phyloP scores from a whole-genome alignment of 1,139 yeast species.

The Suhomyces guaymorum region DNA sequence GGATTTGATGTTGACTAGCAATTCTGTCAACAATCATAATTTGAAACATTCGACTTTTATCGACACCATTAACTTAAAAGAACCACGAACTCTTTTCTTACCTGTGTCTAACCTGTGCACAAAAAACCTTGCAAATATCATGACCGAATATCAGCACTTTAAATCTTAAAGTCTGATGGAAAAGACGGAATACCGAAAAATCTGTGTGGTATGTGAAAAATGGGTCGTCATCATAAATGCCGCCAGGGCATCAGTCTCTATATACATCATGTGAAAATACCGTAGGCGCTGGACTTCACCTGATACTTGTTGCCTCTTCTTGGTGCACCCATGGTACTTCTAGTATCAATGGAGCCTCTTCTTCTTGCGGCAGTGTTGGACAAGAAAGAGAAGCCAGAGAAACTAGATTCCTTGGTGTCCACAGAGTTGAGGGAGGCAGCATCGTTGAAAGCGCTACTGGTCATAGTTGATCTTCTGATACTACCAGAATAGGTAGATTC shows the following conservation, averaged over 20 bases:
- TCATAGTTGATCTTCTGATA: conserved; percentile 5
- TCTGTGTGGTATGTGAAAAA: not conserved
- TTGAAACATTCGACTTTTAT: conserved; percentile 11
- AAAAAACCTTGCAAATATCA: conserved; percentile 7
- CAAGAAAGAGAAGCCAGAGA: conserved; percentile 40
- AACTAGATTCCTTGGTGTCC: conserved; percentile 26
- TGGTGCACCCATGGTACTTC: conserved; percentile 6
- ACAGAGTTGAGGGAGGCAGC: conserved; percentile 30
- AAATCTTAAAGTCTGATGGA: too few species aligned
- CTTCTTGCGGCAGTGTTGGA: conserved; percentile 10
- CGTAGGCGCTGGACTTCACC: conserved; percentile 23
- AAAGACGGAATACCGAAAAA: conserved; percentile 3
- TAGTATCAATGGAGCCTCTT: conserved; percentile 10
- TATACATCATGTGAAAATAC: conserved; percentile 12
- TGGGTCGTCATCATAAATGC: conserved; percentile 4
- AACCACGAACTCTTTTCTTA: conserved; percentile 10
- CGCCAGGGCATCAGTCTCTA: conserved; percentile 9
- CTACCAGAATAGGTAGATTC: conserved; percentile 11
- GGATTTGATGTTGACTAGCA: conserved; percentile 10
- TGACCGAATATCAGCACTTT: conserved; percentile 1
- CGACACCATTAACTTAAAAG: conserved; percentile 12
- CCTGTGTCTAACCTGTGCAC: not conserved
- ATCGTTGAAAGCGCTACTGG: conserved; percentile 23
- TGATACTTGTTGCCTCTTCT: conserved; percentile 21
- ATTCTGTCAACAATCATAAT: conserved; percentile 13